phyloP scores from a whole-genome alignment of 305 asterid species.

The Euphrasia arctica region DNA sequence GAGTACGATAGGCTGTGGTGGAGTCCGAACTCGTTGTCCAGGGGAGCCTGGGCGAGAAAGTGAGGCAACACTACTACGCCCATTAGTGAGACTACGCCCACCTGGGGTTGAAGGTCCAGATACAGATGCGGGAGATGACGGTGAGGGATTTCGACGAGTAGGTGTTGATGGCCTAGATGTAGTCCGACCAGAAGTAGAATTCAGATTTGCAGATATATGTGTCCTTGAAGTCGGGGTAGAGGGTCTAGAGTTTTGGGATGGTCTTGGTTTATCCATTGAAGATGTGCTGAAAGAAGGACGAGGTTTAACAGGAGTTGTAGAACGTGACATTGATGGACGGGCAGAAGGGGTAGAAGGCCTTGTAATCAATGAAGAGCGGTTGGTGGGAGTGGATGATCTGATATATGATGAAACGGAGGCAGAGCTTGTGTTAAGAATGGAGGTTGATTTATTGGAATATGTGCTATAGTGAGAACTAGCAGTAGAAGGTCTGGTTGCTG shows the following conservation, averaged over 20 bases:
- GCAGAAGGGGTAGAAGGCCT: slow-evolving; percentile 83
- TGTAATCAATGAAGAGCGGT: slow-evolving; percentile 66
- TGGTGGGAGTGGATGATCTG: slow-evolving; percentile 88
- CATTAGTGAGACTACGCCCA: slow-evolving; percentile 54
- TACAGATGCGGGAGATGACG: slow-evolving; percentile 52
- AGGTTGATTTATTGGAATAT: slow-evolving; percentile 64
- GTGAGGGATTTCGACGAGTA: slow-evolving; percentile 64
- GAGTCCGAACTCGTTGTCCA: slow-evolving; percentile 65
- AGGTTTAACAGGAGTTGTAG: slow-evolving; percentile 80
- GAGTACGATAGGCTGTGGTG: slow-evolving; percentile 70
- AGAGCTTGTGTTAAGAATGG: slow-evolving; percentile 89
- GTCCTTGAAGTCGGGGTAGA: slow-evolving; percentile 96
- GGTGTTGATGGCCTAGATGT: slow-evolving; percentile 95
- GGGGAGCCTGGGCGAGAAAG: slow-evolving; percentile 97
- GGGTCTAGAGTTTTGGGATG: slow-evolving; percentile 83
- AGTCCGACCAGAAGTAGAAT: slow-evolving; percentile 51
- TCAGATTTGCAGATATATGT: slow-evolving; percentile 53
- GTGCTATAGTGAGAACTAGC: slow-evolving; percentile 69
- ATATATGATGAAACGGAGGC: slow-evolving; percentile 94
- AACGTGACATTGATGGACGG: slow-evolving; percentile 69
- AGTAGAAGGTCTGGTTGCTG: slow-evolving; percentile 78
- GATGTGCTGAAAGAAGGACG: slow-evolving; percentile 53
- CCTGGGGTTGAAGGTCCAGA: slow-evolving; percentile 60
- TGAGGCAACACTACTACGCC: slow-evolving; percentile 51
- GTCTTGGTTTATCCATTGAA: slow-evolving; percentile 64